Evolutionary conservation across 2,329 filamentous ascomycete species (phyloP).

Genomic region (Setomelanomma holmii): DNA sequence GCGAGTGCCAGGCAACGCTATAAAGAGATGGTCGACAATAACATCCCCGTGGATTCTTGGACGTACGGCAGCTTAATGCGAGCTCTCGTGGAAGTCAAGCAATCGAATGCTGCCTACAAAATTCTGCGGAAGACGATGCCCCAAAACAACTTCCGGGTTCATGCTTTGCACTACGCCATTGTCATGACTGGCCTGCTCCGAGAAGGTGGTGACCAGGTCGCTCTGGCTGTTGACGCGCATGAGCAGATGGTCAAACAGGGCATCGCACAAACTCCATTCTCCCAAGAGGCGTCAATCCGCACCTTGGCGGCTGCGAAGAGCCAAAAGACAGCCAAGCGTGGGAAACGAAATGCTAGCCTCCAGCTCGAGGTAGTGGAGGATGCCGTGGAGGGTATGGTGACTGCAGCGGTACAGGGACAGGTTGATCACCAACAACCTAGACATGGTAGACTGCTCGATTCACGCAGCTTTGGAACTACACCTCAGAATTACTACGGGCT

Average conservation of each 20-base stretch:
- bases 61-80: conserved; percentile 70
- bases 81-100: conserved; percentile 59
- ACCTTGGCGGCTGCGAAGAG: conserved; percentile 33
- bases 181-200: conserved; percentile 59
- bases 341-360: conserved; percentile 15
- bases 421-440: conserved; percentile 35
- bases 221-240: conserved; percentile 61
- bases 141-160: conserved; percentile 52
- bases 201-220: conserved; percentile 42
- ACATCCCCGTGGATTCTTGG: conserved; percentile 60
- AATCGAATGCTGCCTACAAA: conserved; percentile 63
- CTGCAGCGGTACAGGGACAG: conserved; percentile 34
- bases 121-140: conserved; percentile 61
- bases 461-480: conserved; percentile 50
- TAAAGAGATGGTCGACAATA: conserved; percentile 60
- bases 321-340: conserved; percentile 17
- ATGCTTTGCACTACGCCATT: conserved; percentile 61
- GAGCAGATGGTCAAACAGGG: conserved; percentile 50
- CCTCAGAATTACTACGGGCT: conserved; percentile 62
- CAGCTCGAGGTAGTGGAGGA: conserved; percentile 34
- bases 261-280: conserved; percentile 52
- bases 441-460: conserved; percentile 27
- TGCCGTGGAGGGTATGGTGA: conserved; percentile 34
- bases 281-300: conserved; percentile 50
- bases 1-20: conserved; percentile 62